A percentile compares a stretch with the other conserved stretches of the same genome.
phyloP scores from a whole-genome alignment of 1,139 yeast species.

The Geotrichum australiense region DNA sequence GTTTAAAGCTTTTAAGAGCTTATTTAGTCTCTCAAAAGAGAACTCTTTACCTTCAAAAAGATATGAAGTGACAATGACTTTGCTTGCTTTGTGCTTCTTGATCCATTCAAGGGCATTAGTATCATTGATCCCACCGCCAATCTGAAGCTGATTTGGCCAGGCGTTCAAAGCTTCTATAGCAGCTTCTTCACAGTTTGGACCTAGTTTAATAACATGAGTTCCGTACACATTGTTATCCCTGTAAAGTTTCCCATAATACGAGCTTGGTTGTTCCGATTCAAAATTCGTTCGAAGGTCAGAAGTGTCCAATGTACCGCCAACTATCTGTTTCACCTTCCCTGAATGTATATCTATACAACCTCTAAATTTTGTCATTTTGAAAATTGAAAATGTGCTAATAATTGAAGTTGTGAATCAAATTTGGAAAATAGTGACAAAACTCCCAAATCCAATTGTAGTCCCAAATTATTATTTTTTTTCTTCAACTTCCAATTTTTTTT shows the following conservation, averaged over 20 bases:
- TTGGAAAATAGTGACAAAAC: neutral
- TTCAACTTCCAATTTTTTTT: no score
- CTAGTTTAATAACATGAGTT: conserved; percentile 89
- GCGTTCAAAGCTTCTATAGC: conserved; percentile 66
- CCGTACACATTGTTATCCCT: conserved; percentile 51
- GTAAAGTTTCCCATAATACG: conserved; percentile 72
- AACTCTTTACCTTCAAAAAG: conserved; percentile 56
- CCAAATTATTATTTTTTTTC: neutral
- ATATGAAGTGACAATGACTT: conserved; percentile 91
- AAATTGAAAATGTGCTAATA: neutral
- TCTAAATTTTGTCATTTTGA: conserved; percentile 71
- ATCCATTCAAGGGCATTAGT: conserved; percentile 74
- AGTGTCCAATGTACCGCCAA: conserved; percentile 73
- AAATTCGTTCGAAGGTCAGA: conserved; percentile 61
- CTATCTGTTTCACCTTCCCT: conserved; percentile 94
- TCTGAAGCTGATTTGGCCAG: conserved; percentile 72
- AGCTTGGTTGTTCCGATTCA: conserved; percentile 68
- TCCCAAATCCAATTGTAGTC: neutral
- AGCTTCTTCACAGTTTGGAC: conserved; percentile 76
- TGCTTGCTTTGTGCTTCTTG: conserved; percentile 52
- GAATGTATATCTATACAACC: conserved; percentile 95
- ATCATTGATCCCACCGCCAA: conserved; percentile 86
- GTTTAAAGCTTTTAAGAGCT: conserved; percentile 50
- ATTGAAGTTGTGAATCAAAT: neutral
- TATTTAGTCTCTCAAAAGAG: conserved; percentile 46